phyloP scores from a whole-genome alignment of 306 rosid species.

The Herpetospermum pedunculosum region DNA sequence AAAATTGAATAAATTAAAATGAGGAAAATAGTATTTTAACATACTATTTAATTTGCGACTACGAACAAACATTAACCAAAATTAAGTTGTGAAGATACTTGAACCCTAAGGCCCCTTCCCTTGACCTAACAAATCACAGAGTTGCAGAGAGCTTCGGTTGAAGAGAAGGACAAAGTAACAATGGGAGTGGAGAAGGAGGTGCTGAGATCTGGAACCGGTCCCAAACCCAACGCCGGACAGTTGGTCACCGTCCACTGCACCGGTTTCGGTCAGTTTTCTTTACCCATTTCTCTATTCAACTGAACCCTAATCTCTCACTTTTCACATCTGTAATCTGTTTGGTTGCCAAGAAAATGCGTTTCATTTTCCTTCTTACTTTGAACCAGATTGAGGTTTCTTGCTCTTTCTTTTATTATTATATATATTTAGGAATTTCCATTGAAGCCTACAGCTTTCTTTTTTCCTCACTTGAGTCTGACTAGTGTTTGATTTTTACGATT shows the following conservation, averaged over 20 bases:
- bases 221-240: slow-evolving; percentile 64
- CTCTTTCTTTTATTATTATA: not conserved
- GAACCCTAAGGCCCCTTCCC: not conserved
- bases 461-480: not conserved
- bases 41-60: too few species aligned
- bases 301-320: not conserved
- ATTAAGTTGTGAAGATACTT: too few species aligned
- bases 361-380: not conserved
- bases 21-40: too few species aligned
- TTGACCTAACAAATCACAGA: not conserved
- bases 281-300: not conserved
- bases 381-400: not conserved
- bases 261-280: slow-evolving; percentile 51
- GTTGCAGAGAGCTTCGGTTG: not conserved
- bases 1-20: too few species aligned
- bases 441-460: not conserved
- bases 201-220: slow-evolving; percentile 63
- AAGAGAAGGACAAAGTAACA: not conserved
- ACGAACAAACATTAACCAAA: too few species aligned
- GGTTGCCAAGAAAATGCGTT: not conserved
- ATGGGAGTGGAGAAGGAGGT: slow-evolving; percentile 91
- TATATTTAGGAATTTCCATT: not conserved
- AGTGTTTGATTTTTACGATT: not conserved
- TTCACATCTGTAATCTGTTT: not conserved
- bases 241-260: slow-evolving; percentile 93